A percentile compares a stretch with the other conserved stretches of the same genome.
phyloP scores from a whole-genome alignment of 2,329 filamentous ascomycete species.

The Coniochaeta sp. region DNA sequence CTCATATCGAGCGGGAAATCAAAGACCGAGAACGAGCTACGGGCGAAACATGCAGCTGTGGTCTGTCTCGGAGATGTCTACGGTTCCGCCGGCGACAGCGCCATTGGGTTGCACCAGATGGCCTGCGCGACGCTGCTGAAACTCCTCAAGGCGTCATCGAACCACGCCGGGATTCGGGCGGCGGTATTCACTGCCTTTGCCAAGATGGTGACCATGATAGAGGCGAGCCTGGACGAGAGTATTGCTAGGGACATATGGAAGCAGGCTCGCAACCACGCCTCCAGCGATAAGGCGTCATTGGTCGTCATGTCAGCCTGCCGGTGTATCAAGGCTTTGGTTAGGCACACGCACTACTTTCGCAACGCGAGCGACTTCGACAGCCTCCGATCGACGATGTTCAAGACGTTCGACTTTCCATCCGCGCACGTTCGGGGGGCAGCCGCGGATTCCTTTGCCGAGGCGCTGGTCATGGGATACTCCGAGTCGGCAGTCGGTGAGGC shows the following conservation, averaged over 20 bases:
- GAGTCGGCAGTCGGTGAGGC: slow-evolving; percentile 43
- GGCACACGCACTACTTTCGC: slow-evolving; percentile 72
- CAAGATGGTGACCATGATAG: slow-evolving; percentile 70
- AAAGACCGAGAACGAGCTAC: slow-evolving; percentile 66
- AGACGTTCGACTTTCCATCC: slow-evolving; percentile 73
- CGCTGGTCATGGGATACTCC: slow-evolving; percentile 75
- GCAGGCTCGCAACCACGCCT: slow-evolving; percentile 68
- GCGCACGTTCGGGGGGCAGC: slow-evolving; percentile 75
- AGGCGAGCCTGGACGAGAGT: slow-evolving; percentile 70
- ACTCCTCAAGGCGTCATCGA: slow-evolving; percentile 69
- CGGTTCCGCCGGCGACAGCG: slow-evolving; percentile 87
- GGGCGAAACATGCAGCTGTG: slow-evolving; percentile 79
- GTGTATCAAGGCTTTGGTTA: slow-evolving; percentile 67
- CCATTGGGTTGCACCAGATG: slow-evolving; percentile 72
- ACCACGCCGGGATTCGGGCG: slow-evolving; percentile 73
- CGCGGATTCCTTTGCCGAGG: slow-evolving; percentile 74
- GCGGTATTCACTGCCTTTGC: slow-evolving; percentile 68
- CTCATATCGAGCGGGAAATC: slow-evolving; percentile 68
- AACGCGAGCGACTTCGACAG: slow-evolving; percentile 88
- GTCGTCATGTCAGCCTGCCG: slow-evolving; percentile 73
- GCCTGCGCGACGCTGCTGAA: slow-evolving; percentile 67
- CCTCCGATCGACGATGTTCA: slow-evolving; percentile 74
- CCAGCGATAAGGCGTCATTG: slow-evolving; percentile 73
- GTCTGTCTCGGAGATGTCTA: slow-evolving; percentile 85
- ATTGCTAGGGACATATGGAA: slow-evolving; percentile 92